Conservation (phyloP, 805 yeast species). For the Candida ortonii region DNA sequence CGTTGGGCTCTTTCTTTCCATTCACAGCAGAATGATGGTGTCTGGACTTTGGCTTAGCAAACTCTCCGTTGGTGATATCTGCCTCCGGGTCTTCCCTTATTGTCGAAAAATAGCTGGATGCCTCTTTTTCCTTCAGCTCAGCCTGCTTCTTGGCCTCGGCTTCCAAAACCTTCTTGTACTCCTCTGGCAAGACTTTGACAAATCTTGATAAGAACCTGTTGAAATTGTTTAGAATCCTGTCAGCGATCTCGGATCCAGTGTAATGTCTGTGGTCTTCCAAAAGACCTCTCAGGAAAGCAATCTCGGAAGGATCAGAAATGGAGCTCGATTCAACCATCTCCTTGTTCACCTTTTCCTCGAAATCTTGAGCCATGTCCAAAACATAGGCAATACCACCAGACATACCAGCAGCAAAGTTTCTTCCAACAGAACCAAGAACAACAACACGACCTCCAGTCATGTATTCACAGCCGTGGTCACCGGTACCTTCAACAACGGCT, state of each 20-base stretch:
- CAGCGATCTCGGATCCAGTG: slow-evolving; percentile 90
- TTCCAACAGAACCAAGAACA: slow-evolving; percentile 85
- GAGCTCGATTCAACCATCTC: slow-evolving; percentile 79
- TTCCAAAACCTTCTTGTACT: slow-evolving; percentile 86
- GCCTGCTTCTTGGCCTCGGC: slow-evolving; percentile 64
- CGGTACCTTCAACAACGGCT: slow-evolving; percentile 94
- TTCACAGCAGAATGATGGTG: slow-evolving; percentile 24
- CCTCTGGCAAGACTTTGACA: slow-evolving; percentile 89
- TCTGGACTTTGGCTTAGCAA: slow-evolving; percentile 51
- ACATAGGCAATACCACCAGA: slow-evolving; percentile 99
- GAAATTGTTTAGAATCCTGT: slow-evolving; percentile 77
- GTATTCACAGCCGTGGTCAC: slow-evolving; percentile 98
- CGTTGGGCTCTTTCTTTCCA: slow-evolving; percentile 66
- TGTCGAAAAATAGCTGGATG: slow-evolving; percentile 61
- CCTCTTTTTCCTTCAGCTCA: slow-evolving; percentile 64
- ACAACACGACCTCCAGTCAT: slow-evolving; percentile 99
- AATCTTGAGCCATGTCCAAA: slow-evolving; percentile 91
- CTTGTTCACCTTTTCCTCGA: slow-evolving; percentile 70
- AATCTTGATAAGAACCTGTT: slow-evolving; percentile 84
- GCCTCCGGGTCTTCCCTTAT: slow-evolving; percentile 80
- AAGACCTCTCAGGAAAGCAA: slow-evolving; percentile 88
- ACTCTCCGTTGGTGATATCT: slow-evolving; percentile 89
- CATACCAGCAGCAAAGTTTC: slow-evolving; percentile 97
- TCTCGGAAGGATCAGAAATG: slow-evolving; percentile 83
- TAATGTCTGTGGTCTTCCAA: slow-evolving; percentile 94